Evolutionary conservation across 225 moss, liverwort and hornwort genomes (phyloP), one percentile per base, ranked within the genome.

Genomic region (Asterella californica): DNA sequence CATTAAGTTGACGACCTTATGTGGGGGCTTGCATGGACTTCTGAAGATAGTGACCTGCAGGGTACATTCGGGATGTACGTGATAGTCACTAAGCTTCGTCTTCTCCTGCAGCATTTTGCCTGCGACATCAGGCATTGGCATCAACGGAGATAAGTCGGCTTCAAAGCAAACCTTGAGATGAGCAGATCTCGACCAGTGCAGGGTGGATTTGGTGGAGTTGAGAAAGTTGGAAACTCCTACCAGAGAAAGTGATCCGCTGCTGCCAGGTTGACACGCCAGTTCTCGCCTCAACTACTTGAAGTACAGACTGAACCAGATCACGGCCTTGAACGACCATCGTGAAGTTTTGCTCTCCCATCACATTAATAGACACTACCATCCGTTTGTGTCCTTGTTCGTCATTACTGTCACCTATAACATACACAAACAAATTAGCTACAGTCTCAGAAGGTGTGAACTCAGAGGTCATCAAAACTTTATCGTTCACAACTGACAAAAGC

Each of bases 311-410:
- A 61, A 97, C 94, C 33, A 85, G 74, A 83, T 97, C 94, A 33
- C 93, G 93, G 38, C 94, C 92, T 88, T 94, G 96, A 22, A 94
- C 91, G 0, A 90, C 80, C 83, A 94, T 81, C 2, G 94, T 92
- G 75, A 97, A 94, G 66, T 88, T 91, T 78, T 97, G 90, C 82
- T 97, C 96, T 10, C 91, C 93, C 69, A 94, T 86, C n/a, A 97
- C 85, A 74, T 91, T 89, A 0, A 97, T 88, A 15, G 81, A 86
- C 25, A 97, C 83, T 17, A 92, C 94, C 94, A 97, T 97, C n/a
- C 91, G 94, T 63, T 87, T 84, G 85, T 97, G 96, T 0, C 88
- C 94, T 88, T 94, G 94, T 0, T 97, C 93, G 15, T 48, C 62
- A 49, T 93, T 97, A 42, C 78, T 89, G 70, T 97, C 96, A 83